phyloP scores from a whole-genome alignment of 1,284 basidiomycete species.

The Naganishia liquefaciens region DNA sequence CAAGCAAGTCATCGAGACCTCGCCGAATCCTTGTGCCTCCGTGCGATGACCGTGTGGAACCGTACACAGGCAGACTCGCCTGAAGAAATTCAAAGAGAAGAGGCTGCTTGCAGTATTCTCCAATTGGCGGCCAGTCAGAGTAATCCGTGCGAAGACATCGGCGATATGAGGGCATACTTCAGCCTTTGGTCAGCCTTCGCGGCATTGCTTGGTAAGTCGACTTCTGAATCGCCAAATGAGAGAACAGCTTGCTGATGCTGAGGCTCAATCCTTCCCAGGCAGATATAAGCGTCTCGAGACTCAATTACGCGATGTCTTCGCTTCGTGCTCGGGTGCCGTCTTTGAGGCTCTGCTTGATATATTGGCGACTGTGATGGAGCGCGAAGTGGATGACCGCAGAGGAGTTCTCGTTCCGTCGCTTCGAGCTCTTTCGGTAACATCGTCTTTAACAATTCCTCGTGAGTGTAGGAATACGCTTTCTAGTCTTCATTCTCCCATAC shows the following conservation, averaged over 20 bases:
- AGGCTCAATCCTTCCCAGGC: not conserved
- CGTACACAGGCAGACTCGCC: not conserved
- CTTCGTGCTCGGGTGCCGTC: not conserved
- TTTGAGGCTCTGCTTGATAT: slow-evolving; percentile 9
- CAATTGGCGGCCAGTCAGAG: slow-evolving; percentile 1
- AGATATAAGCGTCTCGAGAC: not conserved
- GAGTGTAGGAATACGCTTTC: not conserved
- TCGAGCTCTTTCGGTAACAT: slow-evolving; percentile 7
- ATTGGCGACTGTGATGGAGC: slow-evolving; percentile 2
- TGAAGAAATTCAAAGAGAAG: not conserved
- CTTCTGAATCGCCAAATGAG: not conserved
- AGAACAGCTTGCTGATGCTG: not conserved
- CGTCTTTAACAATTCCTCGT: slow-evolving; percentile 13
- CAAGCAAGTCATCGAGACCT: not conserved
- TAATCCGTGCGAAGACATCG: slow-evolving; percentile 2
- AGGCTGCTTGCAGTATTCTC: slow-evolving; percentile 5
- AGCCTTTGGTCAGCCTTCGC: slow-evolving; percentile 9
- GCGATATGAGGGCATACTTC: slow-evolving; percentile 19
- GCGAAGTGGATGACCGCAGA: slow-evolving; percentile 5
- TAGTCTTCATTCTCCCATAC: not conserved
- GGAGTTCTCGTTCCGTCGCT: slow-evolving; percentile 7
- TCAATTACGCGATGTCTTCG: slow-evolving; percentile 10
- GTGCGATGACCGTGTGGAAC: not conserved
- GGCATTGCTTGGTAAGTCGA: slow-evolving; percentile 10
- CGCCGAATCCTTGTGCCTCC: not conserved